Evolutionary conservation across 441 rosid genomes (phyloP).

Genomic region (Kokia cookei): DNA sequence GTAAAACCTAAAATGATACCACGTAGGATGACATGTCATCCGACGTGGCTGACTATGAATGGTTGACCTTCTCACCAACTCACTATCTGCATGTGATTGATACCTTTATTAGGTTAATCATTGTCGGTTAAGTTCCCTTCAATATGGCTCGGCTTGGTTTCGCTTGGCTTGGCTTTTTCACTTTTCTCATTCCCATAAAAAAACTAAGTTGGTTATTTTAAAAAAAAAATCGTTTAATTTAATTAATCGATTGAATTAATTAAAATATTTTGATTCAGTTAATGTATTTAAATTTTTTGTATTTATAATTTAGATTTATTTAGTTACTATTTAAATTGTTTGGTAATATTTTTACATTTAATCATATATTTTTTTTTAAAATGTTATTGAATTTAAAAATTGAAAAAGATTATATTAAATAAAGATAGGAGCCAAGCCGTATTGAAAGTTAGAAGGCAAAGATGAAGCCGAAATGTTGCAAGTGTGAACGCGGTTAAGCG

Average conservation of each 20-base stretch:
- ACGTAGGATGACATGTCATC: conserved; percentile 17
- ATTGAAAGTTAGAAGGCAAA: background rate
- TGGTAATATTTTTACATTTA: no score
- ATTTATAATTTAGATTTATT: no score
- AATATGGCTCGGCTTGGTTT: background rate
- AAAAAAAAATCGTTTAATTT: no score
- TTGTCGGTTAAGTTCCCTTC: background rate
- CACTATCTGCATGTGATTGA: background rate
- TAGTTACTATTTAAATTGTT: no score
- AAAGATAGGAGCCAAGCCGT: background rate
- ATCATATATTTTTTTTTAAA: no score
- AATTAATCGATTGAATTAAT: no score
- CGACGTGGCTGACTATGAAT: conserved; percentile 26
- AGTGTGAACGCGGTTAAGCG: background rate
- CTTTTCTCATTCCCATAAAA: background rate
- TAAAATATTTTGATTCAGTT: no score
- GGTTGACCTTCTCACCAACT: conserved; percentile 15
- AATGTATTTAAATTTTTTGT: no score
- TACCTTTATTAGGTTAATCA: background rate
- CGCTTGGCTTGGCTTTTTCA: background rate
- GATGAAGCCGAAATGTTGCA: background rate
- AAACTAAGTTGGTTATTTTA: no score
- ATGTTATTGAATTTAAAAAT: no score
- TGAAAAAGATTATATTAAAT: no score
- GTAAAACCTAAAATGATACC: conserved; percentile 30